Base-by-base conservation (phyloP, 164 flowering plant genomes). In the Dillenia turbinata region DNA sequence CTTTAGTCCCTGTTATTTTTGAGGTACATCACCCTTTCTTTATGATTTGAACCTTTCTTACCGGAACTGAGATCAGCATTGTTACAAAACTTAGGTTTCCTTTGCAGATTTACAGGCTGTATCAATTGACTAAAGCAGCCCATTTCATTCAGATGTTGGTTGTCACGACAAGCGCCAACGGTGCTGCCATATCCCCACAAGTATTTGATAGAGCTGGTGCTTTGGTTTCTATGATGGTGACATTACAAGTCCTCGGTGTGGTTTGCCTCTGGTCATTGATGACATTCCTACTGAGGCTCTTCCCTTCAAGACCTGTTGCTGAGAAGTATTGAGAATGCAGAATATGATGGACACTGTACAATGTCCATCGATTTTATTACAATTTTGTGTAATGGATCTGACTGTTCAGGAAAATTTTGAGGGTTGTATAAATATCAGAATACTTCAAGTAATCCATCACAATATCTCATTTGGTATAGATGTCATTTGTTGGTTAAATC, bases 221-320 rank as follows among this genome's bases (percentile, higher is more conserved):
- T 5, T 56, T 87, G 59, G 69, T 81, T 62, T 72, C 84, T 14
- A 65, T 88, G 89, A 46, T 83, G 16, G 83, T 81, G 44, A 76
- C 80, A 49, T 79, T 87, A 69, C 90, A 86, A 66, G 69, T 79
- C 12, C 78, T 93, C 19, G 96, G 88, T 26, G 26, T 88, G 57
- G 68, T 93, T 52, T 87, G 97, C 77, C 77, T 93, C 15, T 93
- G 98, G 97, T 93, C 98, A 7, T 72, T 90, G 75, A 49, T 82
- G 49, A 84, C 96, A 53, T 90, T 93, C 74, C 94, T 93, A 59
- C 71, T 86, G 58, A 81, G 97, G 82, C 89, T 93, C 47, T 88
- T 90, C 65, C 98, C 98, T 62, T 88, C 94, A 26, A 88, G 96
- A 74, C 96, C 97, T 44, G 97, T 90, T 14, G 81, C 90, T 10